phyloP scores from a whole-genome alignment of 768 basidiomycete species.

The Boletus coccyginus region DNA sequence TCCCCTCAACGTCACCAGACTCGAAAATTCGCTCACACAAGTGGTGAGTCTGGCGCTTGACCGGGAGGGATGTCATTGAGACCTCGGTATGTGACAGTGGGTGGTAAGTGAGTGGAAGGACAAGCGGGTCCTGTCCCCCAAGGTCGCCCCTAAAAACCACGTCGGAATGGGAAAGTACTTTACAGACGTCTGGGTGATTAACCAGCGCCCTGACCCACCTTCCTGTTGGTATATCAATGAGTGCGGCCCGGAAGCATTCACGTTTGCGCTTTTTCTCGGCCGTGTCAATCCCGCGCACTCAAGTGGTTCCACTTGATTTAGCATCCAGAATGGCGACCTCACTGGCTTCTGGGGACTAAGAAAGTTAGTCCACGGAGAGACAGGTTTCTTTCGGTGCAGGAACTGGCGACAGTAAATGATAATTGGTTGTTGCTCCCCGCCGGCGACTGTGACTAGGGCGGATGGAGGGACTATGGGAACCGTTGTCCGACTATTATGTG shows the following conservation, averaged over 20 bases:
- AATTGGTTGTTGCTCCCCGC: not conserved
- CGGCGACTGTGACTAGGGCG: too few relatives aligned
- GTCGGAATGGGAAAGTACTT: not conserved
- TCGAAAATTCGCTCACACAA: not conserved
- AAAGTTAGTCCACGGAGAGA: not conserved
- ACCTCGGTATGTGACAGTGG: not conserved
- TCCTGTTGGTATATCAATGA: not conserved
- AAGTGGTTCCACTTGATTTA: not conserved
- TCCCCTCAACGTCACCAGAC: not conserved
- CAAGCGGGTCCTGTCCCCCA: not conserved
- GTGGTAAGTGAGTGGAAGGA: not conserved
- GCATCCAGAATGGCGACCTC: not conserved
- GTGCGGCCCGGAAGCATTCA: not conserved
- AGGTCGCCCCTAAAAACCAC: not conserved
- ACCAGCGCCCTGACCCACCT: not conserved
- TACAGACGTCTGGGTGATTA: too few relatives aligned
- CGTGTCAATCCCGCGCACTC: too few relatives aligned
- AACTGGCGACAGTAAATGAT: not conserved
- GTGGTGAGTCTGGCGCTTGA: not conserved
- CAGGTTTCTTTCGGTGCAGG: not conserved
- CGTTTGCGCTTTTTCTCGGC: not conserved
- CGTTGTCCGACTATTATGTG: not conserved
- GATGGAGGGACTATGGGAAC: too few relatives aligned
- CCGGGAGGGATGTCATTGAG: not conserved
- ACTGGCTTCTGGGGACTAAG: not conserved